These are phyloP conservation scores for Diaporthe aspalathi DNA, from an alignment of 2,329 filamentous ascomycete species.

Conservation along the genomic window DNA sequence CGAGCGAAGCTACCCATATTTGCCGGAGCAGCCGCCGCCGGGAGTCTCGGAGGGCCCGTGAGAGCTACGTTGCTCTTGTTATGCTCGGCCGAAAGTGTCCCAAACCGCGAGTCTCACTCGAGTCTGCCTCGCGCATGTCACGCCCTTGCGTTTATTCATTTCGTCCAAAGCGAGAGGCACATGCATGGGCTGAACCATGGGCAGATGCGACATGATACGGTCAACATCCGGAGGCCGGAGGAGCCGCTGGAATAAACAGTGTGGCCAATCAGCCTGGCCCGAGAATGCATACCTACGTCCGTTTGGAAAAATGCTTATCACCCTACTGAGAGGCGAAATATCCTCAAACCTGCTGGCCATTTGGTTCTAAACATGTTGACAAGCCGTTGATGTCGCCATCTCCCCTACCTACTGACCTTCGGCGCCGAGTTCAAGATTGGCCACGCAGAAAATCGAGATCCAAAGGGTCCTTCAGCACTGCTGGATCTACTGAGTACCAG, in stretches of 20 bases:
- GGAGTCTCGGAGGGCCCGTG: background rate
- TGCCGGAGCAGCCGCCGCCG: constrained; percentile 3
- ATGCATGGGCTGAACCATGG: constrained; percentile 2
- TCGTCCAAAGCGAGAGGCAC: background rate
- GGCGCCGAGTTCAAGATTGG: too few species aligned
- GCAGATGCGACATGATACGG: background rate
- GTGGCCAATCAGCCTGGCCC: too few species aligned
- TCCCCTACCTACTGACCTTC: too few species aligned
- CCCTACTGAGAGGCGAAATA: background rate
- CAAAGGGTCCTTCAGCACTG: background rate
- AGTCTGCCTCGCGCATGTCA: background rate
- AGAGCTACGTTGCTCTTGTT: background rate
- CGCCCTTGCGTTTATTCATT: background rate
- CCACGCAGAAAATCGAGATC: background rate
- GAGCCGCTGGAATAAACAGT: background rate
- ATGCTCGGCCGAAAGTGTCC: background rate
- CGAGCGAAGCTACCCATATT: background rate
- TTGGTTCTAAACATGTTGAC: background rate
- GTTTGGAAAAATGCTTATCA: background rate
- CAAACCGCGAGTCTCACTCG: background rate
- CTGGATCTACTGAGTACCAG: background rate
- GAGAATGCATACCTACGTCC: background rate
- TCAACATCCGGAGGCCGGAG: background rate
- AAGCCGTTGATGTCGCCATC: background rate
- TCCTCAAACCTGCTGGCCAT: background rate